Percentiles rank a stretch among this genome's conserved stretches.
These are phyloP conservation scores for Kwoniella shivajii DNA, from an alignment of 1,284 basidiomycete species.

Conservation along the genomic window DNA sequence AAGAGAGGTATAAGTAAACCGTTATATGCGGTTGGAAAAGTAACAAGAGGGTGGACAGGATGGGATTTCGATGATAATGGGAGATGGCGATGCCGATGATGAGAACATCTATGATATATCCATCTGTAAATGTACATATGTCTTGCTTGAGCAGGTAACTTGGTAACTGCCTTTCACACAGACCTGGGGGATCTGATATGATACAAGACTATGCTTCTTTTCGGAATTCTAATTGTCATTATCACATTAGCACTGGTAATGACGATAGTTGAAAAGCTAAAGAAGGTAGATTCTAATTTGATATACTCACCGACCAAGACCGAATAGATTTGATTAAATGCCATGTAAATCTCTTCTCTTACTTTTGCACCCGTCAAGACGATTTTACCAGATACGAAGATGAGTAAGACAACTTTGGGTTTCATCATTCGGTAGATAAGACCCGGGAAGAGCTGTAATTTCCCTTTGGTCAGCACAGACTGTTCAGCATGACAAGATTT, in stretches of 20 bases:
- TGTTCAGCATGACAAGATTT: too few species aligned
- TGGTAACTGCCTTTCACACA: too few species aligned
- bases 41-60: too few species aligned
- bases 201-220: conserved; percentile 37
- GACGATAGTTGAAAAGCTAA: not conserved
- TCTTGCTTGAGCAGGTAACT: too few species aligned
- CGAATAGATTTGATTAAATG: conserved; percentile 98
- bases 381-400: conserved; percentile 99
- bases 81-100: too few species aligned
- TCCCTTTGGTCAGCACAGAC: not conserved
- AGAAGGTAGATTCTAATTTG: not conserved
- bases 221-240: conserved; percentile 37
- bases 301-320: conserved; percentile 63
- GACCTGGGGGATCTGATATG: too few species aligned
- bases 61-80: too few species aligned
- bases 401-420: conserved; percentile 96
- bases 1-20: too few species aligned
- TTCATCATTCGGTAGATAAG: conserved; percentile 99
- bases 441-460: conserved; percentile 86
- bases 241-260: too few species aligned
- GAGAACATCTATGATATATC: too few species aligned
- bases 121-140: too few species aligned
- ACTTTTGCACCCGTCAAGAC: conserved; percentile 99
- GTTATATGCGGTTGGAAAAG: too few species aligned
- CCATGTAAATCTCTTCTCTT: conserved; percentile 98